Conservation (phyloP, 2,329 filamentous ascomycete genomes). For the Talaromyces sp. region DNA sequence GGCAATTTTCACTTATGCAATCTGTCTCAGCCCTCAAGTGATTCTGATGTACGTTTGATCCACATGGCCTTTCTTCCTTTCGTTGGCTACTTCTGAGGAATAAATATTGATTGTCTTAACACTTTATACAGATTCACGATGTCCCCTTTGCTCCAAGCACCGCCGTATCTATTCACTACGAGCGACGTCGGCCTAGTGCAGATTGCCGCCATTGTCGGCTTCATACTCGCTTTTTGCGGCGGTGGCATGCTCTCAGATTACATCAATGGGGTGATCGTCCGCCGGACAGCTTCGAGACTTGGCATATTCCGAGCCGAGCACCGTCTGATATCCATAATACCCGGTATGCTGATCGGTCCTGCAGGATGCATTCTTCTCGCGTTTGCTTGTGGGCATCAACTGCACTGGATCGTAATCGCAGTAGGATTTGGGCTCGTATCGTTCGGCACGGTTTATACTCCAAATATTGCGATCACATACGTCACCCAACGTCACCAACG, state of each 20-base stretch:
- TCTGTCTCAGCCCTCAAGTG: background rate
- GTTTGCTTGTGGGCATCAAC: background rate
- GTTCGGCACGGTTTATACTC: background rate
- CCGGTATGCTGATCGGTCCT: constrained; percentile 6
- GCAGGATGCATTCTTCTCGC: constrained; percentile 9
- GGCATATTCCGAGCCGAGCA: background rate
- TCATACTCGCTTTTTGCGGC: constrained; percentile 5
- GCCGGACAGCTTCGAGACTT: background rate
- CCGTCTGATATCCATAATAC: constrained; percentile 6
- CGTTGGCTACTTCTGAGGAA: background rate
- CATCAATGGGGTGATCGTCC: background rate
- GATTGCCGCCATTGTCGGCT: constrained; percentile 7
- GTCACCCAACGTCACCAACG: background rate
- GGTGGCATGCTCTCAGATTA: constrained; percentile 7
- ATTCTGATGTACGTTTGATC: constrained; percentile 2
- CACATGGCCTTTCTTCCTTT: background rate
- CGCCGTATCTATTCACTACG: constrained; percentile 1
- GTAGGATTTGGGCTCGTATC: background rate
- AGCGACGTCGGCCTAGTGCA: constrained; percentile 7
- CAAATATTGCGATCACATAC: background rate
- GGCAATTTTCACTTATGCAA: constrained; percentile 1
- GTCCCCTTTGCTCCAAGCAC: background rate
- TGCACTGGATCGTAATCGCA: background rate
- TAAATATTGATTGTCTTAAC: background rate
- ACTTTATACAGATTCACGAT: background rate